Evolutionary conservation across 2,329 filamentous ascomycete species (phyloP).

Genomic region (Bipolaris bicolor): DNA sequence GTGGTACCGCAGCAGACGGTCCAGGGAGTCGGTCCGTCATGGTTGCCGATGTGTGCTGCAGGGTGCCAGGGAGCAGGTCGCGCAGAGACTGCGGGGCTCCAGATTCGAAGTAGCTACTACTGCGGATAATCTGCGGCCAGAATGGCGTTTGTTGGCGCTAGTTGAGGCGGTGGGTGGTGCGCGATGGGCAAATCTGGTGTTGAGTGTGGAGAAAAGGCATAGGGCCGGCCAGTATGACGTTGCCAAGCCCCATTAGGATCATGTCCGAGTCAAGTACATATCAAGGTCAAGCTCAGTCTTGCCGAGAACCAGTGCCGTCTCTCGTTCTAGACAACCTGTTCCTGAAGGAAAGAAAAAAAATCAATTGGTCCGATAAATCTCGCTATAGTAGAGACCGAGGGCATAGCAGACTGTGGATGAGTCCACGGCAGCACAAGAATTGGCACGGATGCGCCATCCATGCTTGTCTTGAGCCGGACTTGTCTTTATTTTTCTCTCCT

Average conservation of each 20-base stretch:
- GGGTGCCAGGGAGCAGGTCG: background rate
- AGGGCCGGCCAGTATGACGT: slow-evolving; percentile 10
- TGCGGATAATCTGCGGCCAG: background rate
- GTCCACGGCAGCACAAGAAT: too few species aligned
- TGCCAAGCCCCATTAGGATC: slow-evolving; percentile 9
- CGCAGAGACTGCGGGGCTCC: slow-evolving; percentile 13
- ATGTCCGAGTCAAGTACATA: slow-evolving; percentile 3
- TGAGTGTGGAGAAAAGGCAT: slow-evolving; percentile 6
- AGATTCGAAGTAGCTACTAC: slow-evolving; percentile 5
- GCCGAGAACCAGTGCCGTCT: background rate
- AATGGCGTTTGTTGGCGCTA: slow-evolving; percentile 7
- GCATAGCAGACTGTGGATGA: too few species aligned
- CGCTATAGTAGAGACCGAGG: background rate
- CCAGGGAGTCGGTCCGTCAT: slow-evolving; percentile 20
- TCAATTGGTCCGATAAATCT: background rate
- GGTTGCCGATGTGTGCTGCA: slow-evolving; percentile 8
- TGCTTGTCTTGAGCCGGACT: background rate
- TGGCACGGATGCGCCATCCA: background rate
- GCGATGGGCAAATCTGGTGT: slow-evolving; percentile 13
- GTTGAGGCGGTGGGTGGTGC: slow-evolving; percentile 1
- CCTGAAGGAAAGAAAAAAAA: background rate
- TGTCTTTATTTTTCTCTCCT: background rate
- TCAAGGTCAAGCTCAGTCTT: background rate
- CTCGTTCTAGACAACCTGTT: background rate
- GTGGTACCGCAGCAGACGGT: slow-evolving; percentile 3